These are phyloP conservation scores for Trichoderma cornu-damae DNA, from an alignment of 2,329 filamentous ascomycete species.

Conservation along the genomic window DNA sequence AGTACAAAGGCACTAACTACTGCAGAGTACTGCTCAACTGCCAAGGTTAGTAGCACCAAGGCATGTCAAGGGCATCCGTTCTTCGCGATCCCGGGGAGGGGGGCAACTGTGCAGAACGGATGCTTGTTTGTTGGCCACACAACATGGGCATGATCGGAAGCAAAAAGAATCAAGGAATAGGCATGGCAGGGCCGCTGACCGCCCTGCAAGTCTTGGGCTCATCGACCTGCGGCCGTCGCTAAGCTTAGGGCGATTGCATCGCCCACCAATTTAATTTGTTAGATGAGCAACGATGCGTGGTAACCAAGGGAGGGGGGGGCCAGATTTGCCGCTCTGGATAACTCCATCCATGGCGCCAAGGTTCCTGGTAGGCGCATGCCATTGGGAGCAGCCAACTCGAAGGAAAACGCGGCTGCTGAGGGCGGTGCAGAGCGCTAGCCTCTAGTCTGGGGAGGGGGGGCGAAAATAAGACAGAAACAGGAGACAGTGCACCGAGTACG, in stretches of 20 bases:
- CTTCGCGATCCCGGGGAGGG: too few species aligned
- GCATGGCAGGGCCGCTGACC: constrained; percentile 16
- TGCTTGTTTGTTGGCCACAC: not conserved
- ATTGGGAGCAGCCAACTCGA: not conserved
- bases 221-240: constrained; percentile 22
- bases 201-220: constrained; percentile 7
- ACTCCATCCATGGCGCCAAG: constrained; percentile 14
- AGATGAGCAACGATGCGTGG: constrained; percentile 3
- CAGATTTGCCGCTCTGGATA: constrained; percentile 14
- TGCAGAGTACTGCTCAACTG: too few species aligned
- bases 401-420: constrained; percentile 10
- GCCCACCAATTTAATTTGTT: constrained; percentile 7
- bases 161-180: too few species aligned
- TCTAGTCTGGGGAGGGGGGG: too few species aligned
- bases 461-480: not conserved
- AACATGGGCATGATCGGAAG: not conserved
- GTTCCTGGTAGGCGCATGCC: constrained; percentile 7
- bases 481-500: constrained; percentile 11
- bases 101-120: not conserved
- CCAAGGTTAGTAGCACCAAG: too few species aligned
- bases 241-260: constrained; percentile 9
- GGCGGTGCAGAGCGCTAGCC: not conserved
- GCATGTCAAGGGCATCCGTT: not conserved
- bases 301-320: constrained; percentile 9
- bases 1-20: too few species aligned